Base-by-base conservation (phyloP, 768 basidiomycete species). In the Pleurotus salmoneostramineus region DNA sequence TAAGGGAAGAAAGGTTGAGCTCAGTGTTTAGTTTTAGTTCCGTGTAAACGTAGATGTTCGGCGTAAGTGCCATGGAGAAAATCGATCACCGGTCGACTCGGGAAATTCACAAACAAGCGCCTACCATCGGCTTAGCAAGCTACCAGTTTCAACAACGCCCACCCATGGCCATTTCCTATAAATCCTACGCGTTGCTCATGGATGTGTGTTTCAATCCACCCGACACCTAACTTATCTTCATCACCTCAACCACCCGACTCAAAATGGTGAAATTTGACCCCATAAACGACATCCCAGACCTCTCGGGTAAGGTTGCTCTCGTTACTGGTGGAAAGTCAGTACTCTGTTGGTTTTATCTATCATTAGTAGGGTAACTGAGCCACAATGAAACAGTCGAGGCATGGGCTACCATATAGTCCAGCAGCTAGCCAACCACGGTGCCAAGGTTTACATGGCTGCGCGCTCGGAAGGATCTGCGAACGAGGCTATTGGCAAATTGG, bases 1-100 rank as follows among this genome's bases (percentile, higher is more conserved):
- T 15, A 74, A 71, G 50, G 79, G 80, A 31, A 75, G 70, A 32
- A 85, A 78, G 68, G 83, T 90, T 36, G 90, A 92, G 67, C 72
- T 91, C 66, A 77, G 71, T 63, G 89, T 90, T 59, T 85, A 61
- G 64, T 3, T 12, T 11, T 43, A 11, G 42, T 43, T 15, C 15
- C 11, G 10, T 43, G 42, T 43, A 15, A 44, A 44, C 15, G 15
- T 12, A 44, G 42, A 44, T 44, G 42, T 44, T 44, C 42, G 12
- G 42, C 12, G 15, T 44, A 17, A 12, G 15, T 3, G 2, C 2
- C 15, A 2, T 3, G 42, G 1, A 44, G 12, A 27, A 27, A 27
- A 27, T 27, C 21, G 21, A 27, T 27, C 21, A 27, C 21, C 21
- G 21, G 21, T 27, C 21, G 21, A 27, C 21, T 27, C 21, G 21